Percentiles rank a stretch among this genome's conserved stretches.
These are phyloP conservation scores for Avena insularis DNA, from an alignment of 176 grass and related monocot genomes.

Conservation along the genomic window DNA sequence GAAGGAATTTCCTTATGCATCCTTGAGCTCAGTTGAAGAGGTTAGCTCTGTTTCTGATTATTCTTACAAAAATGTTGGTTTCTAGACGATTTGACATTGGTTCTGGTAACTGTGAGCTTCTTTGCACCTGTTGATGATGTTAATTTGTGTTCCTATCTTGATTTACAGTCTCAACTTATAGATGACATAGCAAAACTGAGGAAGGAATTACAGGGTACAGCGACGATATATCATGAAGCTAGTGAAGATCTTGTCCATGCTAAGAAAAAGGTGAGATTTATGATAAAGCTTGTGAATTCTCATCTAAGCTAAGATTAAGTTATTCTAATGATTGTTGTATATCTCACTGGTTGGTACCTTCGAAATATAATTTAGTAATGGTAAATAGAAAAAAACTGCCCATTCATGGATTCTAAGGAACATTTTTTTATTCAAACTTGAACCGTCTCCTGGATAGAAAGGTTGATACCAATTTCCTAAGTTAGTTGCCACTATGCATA, in stretches of 20 bases:
- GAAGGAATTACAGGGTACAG: constrained; percentile 63
- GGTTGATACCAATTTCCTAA: constrained; percentile 9
- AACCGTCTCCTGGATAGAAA: neutral
- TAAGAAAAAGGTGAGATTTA: constrained; percentile 56
- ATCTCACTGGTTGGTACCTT: constrained; percentile 4
- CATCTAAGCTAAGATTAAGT: constrained; percentile 5
- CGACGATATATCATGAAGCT: constrained; percentile 59
- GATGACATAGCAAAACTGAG: constrained; percentile 69
- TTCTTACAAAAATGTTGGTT: constrained; percentile 25
- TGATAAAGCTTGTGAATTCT: constrained; percentile 6
- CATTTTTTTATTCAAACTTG: constrained; percentile 2
- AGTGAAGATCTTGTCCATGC: constrained; percentile 66
- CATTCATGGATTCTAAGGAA: neutral
- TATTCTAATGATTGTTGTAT: neutral
- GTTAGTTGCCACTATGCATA: constrained; percentile 20
- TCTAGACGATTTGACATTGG: constrained; percentile 20
- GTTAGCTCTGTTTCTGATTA: constrained; percentile 33
- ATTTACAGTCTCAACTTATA: constrained; percentile 57
- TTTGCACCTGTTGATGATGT: constrained; percentile 1
- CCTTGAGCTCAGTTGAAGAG: constrained; percentile 51
- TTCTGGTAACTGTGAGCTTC: constrained; percentile 9
- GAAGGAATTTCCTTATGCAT: constrained; percentile 43
- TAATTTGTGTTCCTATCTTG: constrained; percentile 41
- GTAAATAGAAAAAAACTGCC: neutral
- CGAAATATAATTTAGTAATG: neutral